Conservation (phyloP, 2,329 filamentous ascomycete genomes). For the Fusarium circinatum region DNA sequence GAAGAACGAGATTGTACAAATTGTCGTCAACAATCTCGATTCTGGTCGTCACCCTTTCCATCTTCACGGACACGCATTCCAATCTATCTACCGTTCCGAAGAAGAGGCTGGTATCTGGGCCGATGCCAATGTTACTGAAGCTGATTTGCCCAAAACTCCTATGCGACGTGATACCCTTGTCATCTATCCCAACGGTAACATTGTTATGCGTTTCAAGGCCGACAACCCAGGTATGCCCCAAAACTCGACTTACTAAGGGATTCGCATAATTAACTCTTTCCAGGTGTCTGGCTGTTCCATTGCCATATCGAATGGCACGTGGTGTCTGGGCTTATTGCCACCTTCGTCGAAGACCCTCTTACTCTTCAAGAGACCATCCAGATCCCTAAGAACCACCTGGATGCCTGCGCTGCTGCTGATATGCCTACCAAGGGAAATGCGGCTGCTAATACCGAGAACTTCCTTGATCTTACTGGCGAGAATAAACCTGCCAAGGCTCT, state of each 20-base stretch:
- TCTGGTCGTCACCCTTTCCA: conserved; percentile 79
- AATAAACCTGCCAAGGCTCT: conserved; percentile 64
- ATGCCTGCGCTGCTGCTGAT: conserved; percentile 64
- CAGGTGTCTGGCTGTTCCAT: conserved; percentile 77
- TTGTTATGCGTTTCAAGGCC: conserved; percentile 74
- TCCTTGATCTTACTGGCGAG: conserved; percentile 71
- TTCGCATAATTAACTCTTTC: background rate
- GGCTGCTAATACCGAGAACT: conserved; percentile 73
- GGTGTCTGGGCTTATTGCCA: conserved; percentile 70
- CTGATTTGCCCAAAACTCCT: conserved; percentile 64
- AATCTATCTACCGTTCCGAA: conserved; percentile 69
- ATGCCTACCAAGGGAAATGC: conserved; percentile 74
- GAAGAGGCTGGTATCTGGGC: conserved; percentile 69
- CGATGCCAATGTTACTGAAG: conserved; percentile 49
- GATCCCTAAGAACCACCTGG: conserved; percentile 69
- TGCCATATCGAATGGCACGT: conserved; percentile 87
- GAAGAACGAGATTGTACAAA: conserved; percentile 73
- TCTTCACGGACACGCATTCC: conserved; percentile 81
- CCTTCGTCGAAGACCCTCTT: conserved; percentile 71
- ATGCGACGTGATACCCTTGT: conserved; percentile 77
- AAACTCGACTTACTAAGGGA: no score
- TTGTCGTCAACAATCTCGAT: conserved; percentile 81
- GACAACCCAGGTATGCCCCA: conserved; percentile 68
- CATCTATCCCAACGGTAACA: conserved; percentile 72
- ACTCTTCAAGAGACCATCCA: conserved; percentile 69